Evolutionary conservation across 352 stramenopile genomes (phyloP), one percentile per base, ranked within the genome.

Genomic region (Aphanomyces invadans): DNA sequence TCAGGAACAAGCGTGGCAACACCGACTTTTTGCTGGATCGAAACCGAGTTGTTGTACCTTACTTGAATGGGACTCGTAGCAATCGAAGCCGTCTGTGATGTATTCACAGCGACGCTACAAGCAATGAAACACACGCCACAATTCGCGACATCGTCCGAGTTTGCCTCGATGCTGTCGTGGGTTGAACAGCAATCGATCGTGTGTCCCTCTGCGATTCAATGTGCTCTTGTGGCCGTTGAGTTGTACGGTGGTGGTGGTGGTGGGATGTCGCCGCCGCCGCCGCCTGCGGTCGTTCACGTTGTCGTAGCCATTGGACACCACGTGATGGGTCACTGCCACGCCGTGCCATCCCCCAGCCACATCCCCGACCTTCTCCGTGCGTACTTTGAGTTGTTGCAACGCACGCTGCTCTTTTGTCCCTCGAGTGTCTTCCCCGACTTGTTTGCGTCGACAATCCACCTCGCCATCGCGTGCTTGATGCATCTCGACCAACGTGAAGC

Each of bases 351-450:
- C 21, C 60, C 60, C 10, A 9, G 38, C 21, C 38, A 67, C 11
- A 33, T 67, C 11, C 60, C 60, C 32, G 60, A 67, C 42, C 48
- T 51, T 9, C n/a, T 67, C 36, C 60, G 60, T 15, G 60, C 19
- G 15, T 67, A 32, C 60, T 67, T 67, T 45, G 60, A 67, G 60
- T 31, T 67, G 4, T 15, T 15, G n/a, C 60, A 67, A 23, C 60
- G 60, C 7, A 29, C 38, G 17, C 2, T 67, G 19, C 21, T 67
- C 19, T 67, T 67, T 67, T 57, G 60, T 28, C 60, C 60, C 2
- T 23, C 17, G 9, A 25, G 23, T 15, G 25, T 67, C 60, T 56
- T 67, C 25, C 25, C 55, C 7, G 26, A 51, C 2, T 21, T 15
- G 29, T 67, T 67, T 59, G 42, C 2, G 19, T 12, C 49, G 10